Base-by-base conservation (phyloP, 2,329 filamentous ascomycete genomes). In the Ilyonectria sp. region DNA sequence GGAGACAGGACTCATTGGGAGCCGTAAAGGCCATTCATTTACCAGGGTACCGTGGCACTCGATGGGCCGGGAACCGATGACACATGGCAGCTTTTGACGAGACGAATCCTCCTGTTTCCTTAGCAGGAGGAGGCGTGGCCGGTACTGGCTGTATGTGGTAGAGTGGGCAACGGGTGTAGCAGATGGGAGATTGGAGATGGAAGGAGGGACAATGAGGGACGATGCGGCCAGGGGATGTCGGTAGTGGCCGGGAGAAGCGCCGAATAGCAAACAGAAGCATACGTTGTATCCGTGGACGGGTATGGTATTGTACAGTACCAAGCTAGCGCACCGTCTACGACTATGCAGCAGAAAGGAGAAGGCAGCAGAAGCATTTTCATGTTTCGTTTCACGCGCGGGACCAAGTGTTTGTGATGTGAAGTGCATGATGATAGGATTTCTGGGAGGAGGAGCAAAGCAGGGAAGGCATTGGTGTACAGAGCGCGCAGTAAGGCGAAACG, bases 81-180 rank as follows among this genome's bases (percentile, higher is more conserved):
- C 33, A 43, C 53, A 56, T 6, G 21, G 50, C 37, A 54, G 46
- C 37, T 62, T 53, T 52, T 58, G 60, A 53, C 54, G 46, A 55
- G 46, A 50, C 47, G 21, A 43, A 44, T 54, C 44, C 56, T 65
- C 37, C 21, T 49, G 19, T 43, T 37, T 37, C 33, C 52, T 23
- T 17, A 17, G 19, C 49, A 44, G 43, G 50, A 13, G 47, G 17
- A 54, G 35, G 54, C 46, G 44, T 64, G 44, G 23, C 55, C 52
- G 71, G 60, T 44, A 61, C 63, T 64, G 59, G 63, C 60, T 70
- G 58, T 65, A 73, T 71, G 63, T 56, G 49, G 40, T 63, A 63
- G 50, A 55, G 21, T 46, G 59, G 40, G 43, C 56, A 62, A 29
- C 60, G 63, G 47, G 43, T 29, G 40, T 29, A 29, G 58, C 17